Evolutionary conservation across 1,284 basidiomycete species (phyloP), one percentile per base, ranked within the genome.

Genomic region (Marasmius sp.): DNA sequence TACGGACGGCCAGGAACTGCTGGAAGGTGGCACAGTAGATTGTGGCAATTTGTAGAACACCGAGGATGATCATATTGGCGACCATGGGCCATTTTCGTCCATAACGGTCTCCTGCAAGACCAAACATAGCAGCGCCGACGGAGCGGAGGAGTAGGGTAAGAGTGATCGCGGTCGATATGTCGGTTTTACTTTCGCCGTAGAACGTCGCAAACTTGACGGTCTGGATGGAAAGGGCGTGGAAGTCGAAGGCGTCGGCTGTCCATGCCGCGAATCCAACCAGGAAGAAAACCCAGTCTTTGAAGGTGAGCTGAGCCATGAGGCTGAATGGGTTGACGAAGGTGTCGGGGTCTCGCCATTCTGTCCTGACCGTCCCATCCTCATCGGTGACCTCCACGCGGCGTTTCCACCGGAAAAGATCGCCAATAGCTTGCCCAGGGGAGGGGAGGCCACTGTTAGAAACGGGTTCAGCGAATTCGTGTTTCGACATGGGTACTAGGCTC

Each of bases 101-200:
- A 22, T 34, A 51, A 10, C 18, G 38, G 52, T 52, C 57, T 6
- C 55, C 39, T 3, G 54, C 36, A 43, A 51, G 14, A 57, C 62
- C 59, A 18, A 61, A 61, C 18, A 61, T 36, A 16, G 59, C 53
- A 33, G 66, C 65, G 10, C 66, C 66, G 36, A 67, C 59, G 16
- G 66, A 58, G 20, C 66, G 57, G 16, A 67, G 58, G 14, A 67
- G 61, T 34, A 67, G 66, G 1, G 66, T 67, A 16, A 67, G 61
- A n/a, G 66, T 67, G 55, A 67, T 66, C 18, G 66, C 66, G 4
- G 62, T 66, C 7, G 66, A 54, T 14, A 54, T 38, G 34, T 37
- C 38, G 52, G 52, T 54, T 33, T 54, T 54, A 18, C 14, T n/a
- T 12, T 33, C 34, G 12, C 52, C 34, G 20, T 38, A 54, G 37